Evolutionary conservation across 345 rosid genomes (phyloP).

Genomic region (Eucalyptus marginata): DNA sequence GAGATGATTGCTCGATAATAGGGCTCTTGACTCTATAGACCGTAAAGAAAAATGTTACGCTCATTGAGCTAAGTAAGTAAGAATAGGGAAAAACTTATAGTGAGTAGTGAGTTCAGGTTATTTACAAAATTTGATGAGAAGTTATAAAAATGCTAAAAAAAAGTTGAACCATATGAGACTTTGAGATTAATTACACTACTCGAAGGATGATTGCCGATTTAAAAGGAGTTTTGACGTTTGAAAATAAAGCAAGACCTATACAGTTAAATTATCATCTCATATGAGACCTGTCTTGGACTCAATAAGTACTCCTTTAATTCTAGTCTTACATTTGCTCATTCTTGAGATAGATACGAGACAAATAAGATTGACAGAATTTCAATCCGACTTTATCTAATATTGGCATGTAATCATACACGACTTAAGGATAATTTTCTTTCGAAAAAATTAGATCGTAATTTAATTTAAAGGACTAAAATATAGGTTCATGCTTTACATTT

Average conservation of each 20-base stretch:
- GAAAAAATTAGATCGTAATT: no score
- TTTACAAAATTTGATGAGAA: neutral
- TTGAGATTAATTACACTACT: neutral
- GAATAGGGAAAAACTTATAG: neutral
- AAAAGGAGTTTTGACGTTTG: neutral
- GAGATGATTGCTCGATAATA: neutral
- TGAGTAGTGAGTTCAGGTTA: neutral
- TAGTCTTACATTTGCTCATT: neutral
- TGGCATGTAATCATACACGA: neutral
- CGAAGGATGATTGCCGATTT: neutral
- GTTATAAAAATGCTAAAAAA: neutral
- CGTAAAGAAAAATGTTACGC: neutral
- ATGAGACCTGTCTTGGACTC: fast-evolving
- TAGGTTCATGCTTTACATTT: neutral
- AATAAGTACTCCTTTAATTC: neutral
- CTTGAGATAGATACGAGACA: neutral
- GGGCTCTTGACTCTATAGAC: neutral
- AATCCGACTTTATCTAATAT: neutral
- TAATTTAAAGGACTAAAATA: neutral
- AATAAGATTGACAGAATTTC: neutral
- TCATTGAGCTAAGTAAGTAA: neutral
- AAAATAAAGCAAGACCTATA: neutral
- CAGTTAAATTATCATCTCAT: neutral
- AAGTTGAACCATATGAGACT: neutral
- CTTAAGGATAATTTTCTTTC: neutral